Evolutionary conservation across 2,329 filamentous ascomycete species (phyloP).

Genomic region (Ascochyta koolunga): DNA sequence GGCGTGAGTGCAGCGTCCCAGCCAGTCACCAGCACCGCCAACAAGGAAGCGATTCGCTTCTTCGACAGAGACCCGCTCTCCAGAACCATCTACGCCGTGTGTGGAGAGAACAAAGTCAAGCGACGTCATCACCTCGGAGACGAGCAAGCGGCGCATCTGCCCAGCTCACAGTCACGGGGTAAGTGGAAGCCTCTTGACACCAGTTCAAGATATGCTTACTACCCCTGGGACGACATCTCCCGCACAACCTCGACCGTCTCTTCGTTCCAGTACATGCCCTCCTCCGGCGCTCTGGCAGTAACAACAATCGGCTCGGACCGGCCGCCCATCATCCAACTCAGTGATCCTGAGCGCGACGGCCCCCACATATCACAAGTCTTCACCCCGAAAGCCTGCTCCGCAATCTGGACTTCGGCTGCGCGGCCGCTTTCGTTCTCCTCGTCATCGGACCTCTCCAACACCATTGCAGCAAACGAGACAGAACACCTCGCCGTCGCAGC

Average conservation of each 20-base stretch:
- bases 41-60: conserved; percentile 19
- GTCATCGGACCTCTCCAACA: conserved; percentile 16
- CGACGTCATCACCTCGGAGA: conserved; percentile 13
- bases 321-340: conserved; percentile 35
- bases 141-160: conserved; percentile 1
- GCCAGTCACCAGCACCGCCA: conserved; percentile 16
- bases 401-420: conserved; percentile 38
- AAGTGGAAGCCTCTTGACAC: conserved; percentile 4
- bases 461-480: conserved; percentile 24
- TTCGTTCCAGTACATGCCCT: conserved; percentile 36
- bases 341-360: conserved; percentile 32
- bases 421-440: conserved; percentile 25
- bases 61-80: conserved; percentile 38
- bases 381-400: conserved; percentile 29
- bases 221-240: conserved; percentile 29
- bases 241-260: conserved; percentile 39
- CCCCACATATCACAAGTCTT: conserved; percentile 38
- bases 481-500: conserved; percentile 44
- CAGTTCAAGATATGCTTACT: conserved; percentile 23
- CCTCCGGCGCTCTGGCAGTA: conserved; percentile 35
- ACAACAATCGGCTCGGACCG: conserved; percentile 40
- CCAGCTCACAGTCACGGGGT: background rate
- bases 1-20: conserved; percentile 16
- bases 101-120: conserved; percentile 32
- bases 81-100: conserved; percentile 32